Evolutionary conservation across 2,329 filamentous ascomycete genomes (phyloP), one percentile per base, ranked within the genome.

Genomic region (Ophiognomonia clavigignenti-juglandacearum): DNA sequence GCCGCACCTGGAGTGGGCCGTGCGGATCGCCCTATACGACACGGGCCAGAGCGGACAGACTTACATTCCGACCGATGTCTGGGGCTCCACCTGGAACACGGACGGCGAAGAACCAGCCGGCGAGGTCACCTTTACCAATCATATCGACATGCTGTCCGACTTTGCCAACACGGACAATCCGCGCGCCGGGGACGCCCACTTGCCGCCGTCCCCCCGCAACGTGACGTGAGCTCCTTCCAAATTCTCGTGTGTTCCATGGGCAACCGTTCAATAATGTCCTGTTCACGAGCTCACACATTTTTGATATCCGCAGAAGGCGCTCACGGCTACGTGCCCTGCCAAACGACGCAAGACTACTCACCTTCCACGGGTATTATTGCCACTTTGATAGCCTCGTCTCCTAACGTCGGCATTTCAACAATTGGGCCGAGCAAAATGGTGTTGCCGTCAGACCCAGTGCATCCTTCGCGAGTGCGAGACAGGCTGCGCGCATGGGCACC

Each of bases 1-100:
- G 78, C 70, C 73, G 27, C 77, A 80, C 53, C 66, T 82, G 6
- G 76, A 81, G 55, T 82, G 78, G 78, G 77, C 78, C 1, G 66
- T 81, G 43, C 71, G 75, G 9, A 78, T 82, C 39, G 77, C 77
- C 4, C 61, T 81, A n/a, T 76, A 75, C 60, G 77, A 81, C 37
- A 70, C 73, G 32, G 61, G 66, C 41, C 61, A 64, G 19, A 75
- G 75, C 24, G 70, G 72, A 18, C 29, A 39, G 9, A 61, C 64
- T 42, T 64, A 69, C 16, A 78, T 82, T 20, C 77, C 78, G 1
- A 61, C 75, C 2, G 75, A 80, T 5, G 63, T 81, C 13, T 82
- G 78, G 78, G 78, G 78, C 24, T 67, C 68, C 6, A 72, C 77
- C 54, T 73, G 72, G 63, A 67, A 69, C 7, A 65, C 64, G 16